Conservation (phyloP, 768 basidiomycete species). For the Pulveroboletus sp. region DNA sequence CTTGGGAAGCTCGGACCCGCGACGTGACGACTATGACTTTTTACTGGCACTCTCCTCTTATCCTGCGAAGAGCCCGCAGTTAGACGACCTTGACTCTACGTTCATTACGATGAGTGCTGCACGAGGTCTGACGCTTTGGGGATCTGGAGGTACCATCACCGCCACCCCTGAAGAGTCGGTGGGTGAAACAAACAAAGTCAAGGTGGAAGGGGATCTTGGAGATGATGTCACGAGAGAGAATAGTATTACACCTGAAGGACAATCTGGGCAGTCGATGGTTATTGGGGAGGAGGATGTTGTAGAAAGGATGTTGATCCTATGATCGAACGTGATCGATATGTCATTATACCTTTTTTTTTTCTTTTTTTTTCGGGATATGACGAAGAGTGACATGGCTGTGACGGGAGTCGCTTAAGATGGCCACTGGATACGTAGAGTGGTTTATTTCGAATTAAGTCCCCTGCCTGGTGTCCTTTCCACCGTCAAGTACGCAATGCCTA, state of each 20-base stretch:
- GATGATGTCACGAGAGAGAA: too few species aligned
- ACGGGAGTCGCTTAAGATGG: slow-evolving; percentile 19
- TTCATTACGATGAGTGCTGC: slow-evolving; percentile 46
- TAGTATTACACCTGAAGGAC: too few species aligned
- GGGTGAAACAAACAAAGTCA: neutral
- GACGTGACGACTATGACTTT: slow-evolving; percentile 52
- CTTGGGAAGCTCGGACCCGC: slow-evolving; percentile 14
- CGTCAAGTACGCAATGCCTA: slow-evolving; percentile 39
- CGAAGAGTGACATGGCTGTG: slow-evolving; percentile 9
- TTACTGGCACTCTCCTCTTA: slow-evolving; percentile 40
- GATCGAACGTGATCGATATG: neutral
- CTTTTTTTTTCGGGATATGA: too few species aligned
- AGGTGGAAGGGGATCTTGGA: neutral
- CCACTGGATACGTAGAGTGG: slow-evolving; percentile 5
- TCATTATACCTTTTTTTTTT: too few species aligned
- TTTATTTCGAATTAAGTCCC: slow-evolving; percentile 5
- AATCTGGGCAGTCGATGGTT: too few species aligned
- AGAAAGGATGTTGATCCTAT: slow-evolving; percentile 18
- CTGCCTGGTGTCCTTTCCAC: slow-evolving; percentile 9
- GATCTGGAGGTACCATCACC: slow-evolving; percentile 1
- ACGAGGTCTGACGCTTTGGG: slow-evolving; percentile 53
- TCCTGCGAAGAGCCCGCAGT: slow-evolving; percentile 38
- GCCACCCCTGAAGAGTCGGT: too few species aligned
- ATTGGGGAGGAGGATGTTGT: slow-evolving; percentile 20
- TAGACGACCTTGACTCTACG: slow-evolving; percentile 48